Conservation (phyloP, 768 basidiomycete species). For the Hygrophorus russula region DNA sequence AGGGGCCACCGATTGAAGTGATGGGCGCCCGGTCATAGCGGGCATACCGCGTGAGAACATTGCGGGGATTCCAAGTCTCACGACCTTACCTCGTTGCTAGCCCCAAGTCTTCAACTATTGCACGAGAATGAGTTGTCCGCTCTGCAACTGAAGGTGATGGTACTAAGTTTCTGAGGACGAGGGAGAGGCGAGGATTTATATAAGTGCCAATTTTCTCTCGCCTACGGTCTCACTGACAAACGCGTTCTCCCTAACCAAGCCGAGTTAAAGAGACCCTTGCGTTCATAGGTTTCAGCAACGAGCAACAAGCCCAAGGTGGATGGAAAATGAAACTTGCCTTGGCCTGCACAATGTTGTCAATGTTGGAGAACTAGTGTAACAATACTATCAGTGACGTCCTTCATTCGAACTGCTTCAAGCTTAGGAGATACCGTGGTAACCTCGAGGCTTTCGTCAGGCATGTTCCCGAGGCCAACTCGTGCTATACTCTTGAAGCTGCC, state of each 20-base stretch:
- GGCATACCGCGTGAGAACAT: too few relatives aligned
- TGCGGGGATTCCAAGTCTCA: too few relatives aligned
- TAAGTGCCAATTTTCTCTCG: conserved; percentile 98
- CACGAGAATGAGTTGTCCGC: conserved; percentile 83
- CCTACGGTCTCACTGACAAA: conserved; percentile 80
- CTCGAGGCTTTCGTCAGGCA: conserved; percentile 88
- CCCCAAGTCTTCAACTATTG: conserved; percentile 55
- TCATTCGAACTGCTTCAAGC: conserved; percentile 97
- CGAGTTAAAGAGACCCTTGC: conserved; percentile 75
- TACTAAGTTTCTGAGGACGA: conserved; percentile 68
- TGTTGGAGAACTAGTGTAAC: conserved; percentile 92
- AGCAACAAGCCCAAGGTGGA: conserved; percentile 85
- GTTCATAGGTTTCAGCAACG: conserved; percentile 86
- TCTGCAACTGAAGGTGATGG: conserved; percentile 76
- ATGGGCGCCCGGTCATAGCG: too few relatives aligned
- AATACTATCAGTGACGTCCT: conserved; percentile 92
- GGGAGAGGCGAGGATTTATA: conserved; percentile 98
- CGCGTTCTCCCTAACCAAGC: conserved; percentile 61
- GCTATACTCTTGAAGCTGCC: conserved; percentile 90
- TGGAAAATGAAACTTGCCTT: conserved; percentile 99
- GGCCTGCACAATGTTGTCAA: conserved; percentile 93
- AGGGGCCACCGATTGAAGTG: conserved; percentile 43
- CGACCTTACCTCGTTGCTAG: conserved; percentile 49
- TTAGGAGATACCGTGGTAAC: conserved; percentile 91
- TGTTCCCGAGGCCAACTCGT: conserved; percentile 95